Evolutionary conservation across 129 eudicot species (phyloP).

Genomic region (Escallonia herrerae): DNA sequence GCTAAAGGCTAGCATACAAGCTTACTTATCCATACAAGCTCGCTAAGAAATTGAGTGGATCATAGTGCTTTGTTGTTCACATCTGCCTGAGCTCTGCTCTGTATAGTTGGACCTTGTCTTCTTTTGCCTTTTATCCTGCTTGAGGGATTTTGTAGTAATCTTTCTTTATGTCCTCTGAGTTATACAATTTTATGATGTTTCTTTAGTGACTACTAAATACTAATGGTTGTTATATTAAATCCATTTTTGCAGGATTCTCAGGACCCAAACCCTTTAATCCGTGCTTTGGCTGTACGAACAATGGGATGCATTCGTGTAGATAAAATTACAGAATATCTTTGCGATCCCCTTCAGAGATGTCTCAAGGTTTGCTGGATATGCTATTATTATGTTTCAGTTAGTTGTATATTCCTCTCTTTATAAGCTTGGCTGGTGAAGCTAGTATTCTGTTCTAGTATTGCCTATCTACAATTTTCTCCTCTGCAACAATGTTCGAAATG

Average conservation of each 20-base stretch:
- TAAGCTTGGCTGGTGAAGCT: neutral
- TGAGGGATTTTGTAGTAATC: neutral
- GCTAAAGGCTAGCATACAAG: too few species aligned
- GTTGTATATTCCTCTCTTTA: neutral
- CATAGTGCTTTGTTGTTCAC: too few species aligned
- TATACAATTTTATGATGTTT: neutral
- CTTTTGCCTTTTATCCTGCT: neutral
- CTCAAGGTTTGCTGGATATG: slow-evolving; percentile 52
- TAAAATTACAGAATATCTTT: slow-evolving; percentile 93
- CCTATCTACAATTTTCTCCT: neutral
- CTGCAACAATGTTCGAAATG: too few species aligned
- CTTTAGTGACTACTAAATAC: too few species aligned
- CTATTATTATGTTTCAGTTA: too few species aligned
- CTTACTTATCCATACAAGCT: too few species aligned
- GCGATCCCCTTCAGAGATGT: slow-evolving; percentile 98
- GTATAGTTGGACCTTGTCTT: neutral
- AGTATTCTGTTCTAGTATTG: neutral
- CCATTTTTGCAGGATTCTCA: slow-evolving; percentile 73
- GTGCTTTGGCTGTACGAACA: slow-evolving; percentile 98
- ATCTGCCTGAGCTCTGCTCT: too few species aligned
- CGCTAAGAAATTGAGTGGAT: too few species aligned
- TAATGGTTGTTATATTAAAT: neutral
- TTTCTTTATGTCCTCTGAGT: neutral
- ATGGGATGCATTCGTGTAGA: slow-evolving; percentile 99
- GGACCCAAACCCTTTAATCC: slow-evolving; percentile 97